phyloP scores from a whole-genome alignment of 441 rosid species.

The Biscutella laevigata region DNA sequence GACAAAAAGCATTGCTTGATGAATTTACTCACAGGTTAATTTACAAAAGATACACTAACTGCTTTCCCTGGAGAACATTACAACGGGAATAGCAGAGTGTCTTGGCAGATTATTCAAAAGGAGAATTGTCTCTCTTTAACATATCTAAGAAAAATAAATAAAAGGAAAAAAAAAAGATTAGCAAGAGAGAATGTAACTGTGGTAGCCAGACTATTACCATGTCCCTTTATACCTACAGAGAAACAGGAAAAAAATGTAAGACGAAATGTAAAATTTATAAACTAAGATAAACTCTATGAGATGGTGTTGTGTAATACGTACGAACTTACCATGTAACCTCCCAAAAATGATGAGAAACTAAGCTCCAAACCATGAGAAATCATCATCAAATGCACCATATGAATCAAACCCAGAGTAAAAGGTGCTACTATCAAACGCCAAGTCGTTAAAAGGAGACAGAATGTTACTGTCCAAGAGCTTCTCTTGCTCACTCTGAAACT shows the following conservation, averaged over 20 bases:
- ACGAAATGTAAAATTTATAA: background rate
- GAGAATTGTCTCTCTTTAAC: constrained; percentile 14
- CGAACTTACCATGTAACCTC: constrained; percentile 22
- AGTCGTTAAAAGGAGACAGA: constrained; percentile 43
- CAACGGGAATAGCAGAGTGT: background rate
- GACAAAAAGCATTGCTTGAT: background rate
- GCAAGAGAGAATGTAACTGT: constrained; percentile 12
- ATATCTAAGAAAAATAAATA: constrained; percentile 9
- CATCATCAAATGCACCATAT: constrained; percentile 37
- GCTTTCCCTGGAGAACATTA: constrained; percentile 20
- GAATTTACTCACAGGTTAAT: constrained; percentile 26
- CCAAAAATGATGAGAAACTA: constrained; percentile 15
- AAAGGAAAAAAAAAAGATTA: background rate
- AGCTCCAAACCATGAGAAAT: constrained; percentile 31
- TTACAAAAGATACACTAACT: constrained; percentile 19
- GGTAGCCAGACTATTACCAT: constrained; percentile 24
- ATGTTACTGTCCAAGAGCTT: constrained; percentile 44
- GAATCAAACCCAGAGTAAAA: constrained; percentile 30
- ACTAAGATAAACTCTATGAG: background rate
- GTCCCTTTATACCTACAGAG: constrained; percentile 18
- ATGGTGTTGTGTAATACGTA: background rate
- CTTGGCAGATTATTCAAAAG: constrained; percentile 17
- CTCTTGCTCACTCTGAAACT: constrained; percentile 41
- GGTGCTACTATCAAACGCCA: constrained; percentile 37
- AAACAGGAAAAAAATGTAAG: background rate